Base-by-base conservation (phyloP, 345 rosid genomes). In the Lepidium africanum region DNA sequence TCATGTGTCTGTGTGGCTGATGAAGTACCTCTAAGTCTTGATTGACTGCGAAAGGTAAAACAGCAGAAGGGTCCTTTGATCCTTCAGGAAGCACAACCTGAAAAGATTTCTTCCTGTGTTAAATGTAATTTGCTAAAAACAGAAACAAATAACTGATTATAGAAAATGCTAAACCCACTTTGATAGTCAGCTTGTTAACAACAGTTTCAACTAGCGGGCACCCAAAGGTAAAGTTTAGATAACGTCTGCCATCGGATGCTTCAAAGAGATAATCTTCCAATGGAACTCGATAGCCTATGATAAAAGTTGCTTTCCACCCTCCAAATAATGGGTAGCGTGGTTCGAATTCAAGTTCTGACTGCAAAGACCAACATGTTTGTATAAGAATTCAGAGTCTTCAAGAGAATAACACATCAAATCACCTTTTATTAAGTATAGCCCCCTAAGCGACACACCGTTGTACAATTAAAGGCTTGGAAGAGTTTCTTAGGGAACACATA, bases 11-110 rank as follows among this genome's bases (percentile, higher is more conserved):
- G 60, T 32, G 69, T 33, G 36, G 37, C 35, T 53, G 35, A 48
- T 54, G 25, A 49, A 23, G 43, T 82, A 91, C 99, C 92, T 91
- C 89, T 16, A 88, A 71, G 59, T 57, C 82, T 77, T 91, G 92
- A 43, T 91, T 84, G 21, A 95, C 96, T n/a, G 89, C 80, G 72
- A 87, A 89, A 19, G 96, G 92, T 74, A 88, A 81, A 38, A 79
- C 86, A 30, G 86, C 91, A 42, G 89, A 91, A 72, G 98, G 98
- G 63, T 83, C 92, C 75, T 84, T 81, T 39, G 98, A 87, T 80
- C 98, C 99, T 80, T 95, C 97, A 15, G 98, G 98, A 80, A 95
- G 80, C 68, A 88, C 98, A 45, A 95, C 89, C 99, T 91, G 86
- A 67, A 76, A 78, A n/a, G n/a, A 65, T 45, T 55, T 73, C n/a